Percentiles rank a stretch among this genome's conserved stretches.
Evolutionary conservation across 2,329 filamentous ascomycete species (phyloP).

Genomic region (Polytolypa hystricis): DNA sequence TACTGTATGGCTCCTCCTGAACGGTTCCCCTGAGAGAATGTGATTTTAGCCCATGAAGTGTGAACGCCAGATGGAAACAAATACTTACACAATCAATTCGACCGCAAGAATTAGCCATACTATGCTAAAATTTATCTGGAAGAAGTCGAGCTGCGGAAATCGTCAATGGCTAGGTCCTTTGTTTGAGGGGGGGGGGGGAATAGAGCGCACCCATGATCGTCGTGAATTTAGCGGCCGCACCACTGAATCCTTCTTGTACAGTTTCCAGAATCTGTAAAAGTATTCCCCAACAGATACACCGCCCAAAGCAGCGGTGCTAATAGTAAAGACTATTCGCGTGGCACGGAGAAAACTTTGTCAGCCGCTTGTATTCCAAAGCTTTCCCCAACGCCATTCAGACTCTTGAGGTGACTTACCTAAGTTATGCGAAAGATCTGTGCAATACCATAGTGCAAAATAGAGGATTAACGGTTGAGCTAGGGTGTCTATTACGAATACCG

Average conservation of each 20-base stretch:
- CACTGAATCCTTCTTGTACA: conserved; percentile 27
- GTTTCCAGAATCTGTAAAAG: conserved; percentile 30
- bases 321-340: conserved; percentile 28
- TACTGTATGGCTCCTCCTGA: conserved; percentile 29
- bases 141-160: conserved; percentile 30
- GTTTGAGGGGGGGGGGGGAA: too few species aligned
- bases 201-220: conserved; percentile 28
- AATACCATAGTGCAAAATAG: conserved; percentile 52
- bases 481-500: conserved; percentile 47
- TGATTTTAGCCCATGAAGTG: conserved; percentile 9
- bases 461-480: conserved; percentile 47
- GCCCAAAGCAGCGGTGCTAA: conserved; percentile 30
- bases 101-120: conserved; percentile 34
- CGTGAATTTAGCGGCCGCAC: conserved; percentile 31
- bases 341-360: background rate
- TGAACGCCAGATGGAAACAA: background rate
- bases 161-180: conserved; percentile 6
- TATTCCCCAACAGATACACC: conserved; percentile 35
- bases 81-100: conserved; percentile 31
- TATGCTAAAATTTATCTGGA: conserved; percentile 36
- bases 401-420: conserved; percentile 18
- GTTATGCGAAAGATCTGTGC: conserved; percentile 37
- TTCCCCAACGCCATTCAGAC: background rate
- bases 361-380: background rate
- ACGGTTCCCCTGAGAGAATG: conserved; percentile 26